phyloP scores from a whole-genome alignment of 106 monocot species.

The Dendrobium nobile region DNA sequence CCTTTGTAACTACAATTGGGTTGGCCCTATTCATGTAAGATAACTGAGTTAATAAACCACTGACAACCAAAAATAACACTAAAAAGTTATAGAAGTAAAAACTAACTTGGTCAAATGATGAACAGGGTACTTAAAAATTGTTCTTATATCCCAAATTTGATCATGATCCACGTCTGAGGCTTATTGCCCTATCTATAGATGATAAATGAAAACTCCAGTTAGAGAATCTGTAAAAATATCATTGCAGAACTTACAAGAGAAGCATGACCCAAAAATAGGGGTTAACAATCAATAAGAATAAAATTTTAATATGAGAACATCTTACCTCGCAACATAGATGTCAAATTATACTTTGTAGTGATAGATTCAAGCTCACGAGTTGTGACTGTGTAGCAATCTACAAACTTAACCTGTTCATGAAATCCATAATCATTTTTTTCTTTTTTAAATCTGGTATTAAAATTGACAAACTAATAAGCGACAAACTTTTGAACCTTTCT shows the following conservation, averaged over 20 bases:
- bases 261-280: neutral
- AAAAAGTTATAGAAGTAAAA: neutral
- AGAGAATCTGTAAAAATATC: neutral
- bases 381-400: constrained; percentile 80
- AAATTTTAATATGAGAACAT: neutral
- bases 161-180: neutral
- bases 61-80: too few relatives aligned
- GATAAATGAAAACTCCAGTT: neutral
- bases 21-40: neutral
- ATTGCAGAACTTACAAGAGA: neutral
- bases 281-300: neutral
- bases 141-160: neutral
- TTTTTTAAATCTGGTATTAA: neutral
- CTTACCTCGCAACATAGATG: constrained; percentile 77
- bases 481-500: neutral
- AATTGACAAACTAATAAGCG: neutral
- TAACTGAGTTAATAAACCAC: neutral
- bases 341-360: constrained; percentile 59
- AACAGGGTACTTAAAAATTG: neutral
- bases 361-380: constrained; percentile 64
- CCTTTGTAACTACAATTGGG: neutral
- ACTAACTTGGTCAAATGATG: neutral
- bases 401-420: constrained; percentile 62
- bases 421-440: constrained; percentile 3
- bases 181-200: neutral